These are phyloP conservation scores for Phellinidium pouzarii DNA, from an alignment of 1,284 basidiomycete species.

Conservation along the genomic window DNA sequence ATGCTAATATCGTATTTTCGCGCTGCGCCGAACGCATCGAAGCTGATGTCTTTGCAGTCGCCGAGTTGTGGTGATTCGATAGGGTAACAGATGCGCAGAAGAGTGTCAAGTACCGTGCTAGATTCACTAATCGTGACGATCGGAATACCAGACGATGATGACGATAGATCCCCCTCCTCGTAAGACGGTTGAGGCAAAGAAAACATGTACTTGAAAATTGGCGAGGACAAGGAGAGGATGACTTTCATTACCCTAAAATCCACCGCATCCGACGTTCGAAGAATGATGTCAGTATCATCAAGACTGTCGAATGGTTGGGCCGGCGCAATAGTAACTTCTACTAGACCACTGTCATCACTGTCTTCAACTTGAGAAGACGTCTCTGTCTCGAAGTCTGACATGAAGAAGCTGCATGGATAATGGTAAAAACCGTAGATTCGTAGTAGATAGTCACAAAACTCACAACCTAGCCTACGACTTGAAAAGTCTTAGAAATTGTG, in stretches of 20 bases:
- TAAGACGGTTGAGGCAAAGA: conserved; percentile 27
- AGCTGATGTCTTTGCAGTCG: neutral
- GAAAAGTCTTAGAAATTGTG: too few relatives aligned
- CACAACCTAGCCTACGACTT: too few relatives aligned
- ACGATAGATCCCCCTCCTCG: too few relatives aligned
- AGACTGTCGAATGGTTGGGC: neutral
- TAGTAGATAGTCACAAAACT: too few relatives aligned
- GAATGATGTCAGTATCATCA: conserved; percentile 34
- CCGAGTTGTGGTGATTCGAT: conserved; percentile 5
- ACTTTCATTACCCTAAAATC: conserved; percentile 38
- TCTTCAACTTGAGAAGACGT: too few relatives aligned
- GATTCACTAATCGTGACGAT: conserved; percentile 12
- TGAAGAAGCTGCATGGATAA: too few relatives aligned
- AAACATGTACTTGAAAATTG: conserved; percentile 38
- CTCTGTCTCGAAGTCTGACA: too few relatives aligned
- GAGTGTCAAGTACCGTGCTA: conserved; percentile 2
- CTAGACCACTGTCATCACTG: too few relatives aligned
- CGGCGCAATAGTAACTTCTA: too few relatives aligned
- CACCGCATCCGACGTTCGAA: conserved; percentile 40
- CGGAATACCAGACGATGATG: neutral
- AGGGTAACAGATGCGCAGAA: conserved; percentile 13
- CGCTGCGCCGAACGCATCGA: conserved; percentile 4
- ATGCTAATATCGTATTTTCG: conserved; percentile 13
- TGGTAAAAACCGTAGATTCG: too few relatives aligned
- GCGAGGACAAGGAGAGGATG: conserved; percentile 38